Evolutionary conservation across 2,329 filamentous ascomycete species (phyloP).

Genomic region (Claviceps monticola): DNA sequence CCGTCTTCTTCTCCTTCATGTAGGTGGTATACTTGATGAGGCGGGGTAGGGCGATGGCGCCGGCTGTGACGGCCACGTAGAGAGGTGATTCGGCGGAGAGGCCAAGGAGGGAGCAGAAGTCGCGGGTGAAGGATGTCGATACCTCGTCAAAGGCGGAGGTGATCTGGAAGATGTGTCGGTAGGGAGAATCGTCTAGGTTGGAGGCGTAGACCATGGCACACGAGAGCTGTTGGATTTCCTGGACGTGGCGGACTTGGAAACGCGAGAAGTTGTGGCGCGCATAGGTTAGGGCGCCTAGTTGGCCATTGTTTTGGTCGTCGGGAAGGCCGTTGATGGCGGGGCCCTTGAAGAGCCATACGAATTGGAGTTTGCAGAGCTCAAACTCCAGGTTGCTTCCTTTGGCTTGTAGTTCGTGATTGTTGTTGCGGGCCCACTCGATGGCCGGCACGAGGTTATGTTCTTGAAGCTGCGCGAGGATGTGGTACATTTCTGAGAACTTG

Average conservation of each 20-base stretch:
- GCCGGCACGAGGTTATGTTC: conserved; percentile 64
- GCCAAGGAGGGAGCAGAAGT: conserved; percentile 86
- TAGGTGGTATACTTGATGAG: conserved; percentile 79
- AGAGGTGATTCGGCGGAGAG: conserved; percentile 85
- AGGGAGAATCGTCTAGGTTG: conserved; percentile 66
- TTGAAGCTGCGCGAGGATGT: conserved; percentile 68
- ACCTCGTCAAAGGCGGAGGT: conserved; percentile 69
- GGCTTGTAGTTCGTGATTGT: conserved; percentile 58
- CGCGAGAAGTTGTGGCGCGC: conserved; percentile 58
- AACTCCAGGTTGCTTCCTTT: conserved; percentile 91
- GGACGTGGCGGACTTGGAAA: conserved; percentile 61
- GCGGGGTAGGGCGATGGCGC: conserved; percentile 78
- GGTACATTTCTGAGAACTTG: conserved; percentile 82
- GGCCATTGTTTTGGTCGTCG: conserved; percentile 39
- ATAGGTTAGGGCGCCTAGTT: conserved; percentile 57
- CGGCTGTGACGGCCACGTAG: conserved; percentile 84
- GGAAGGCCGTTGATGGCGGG: conserved; percentile 38
- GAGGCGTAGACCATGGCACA: conserved; percentile 67
- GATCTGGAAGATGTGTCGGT: conserved; percentile 63
- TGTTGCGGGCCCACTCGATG: conserved; percentile 69
- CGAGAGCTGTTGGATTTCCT: conserved; percentile 69
- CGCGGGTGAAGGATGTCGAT: conserved; percentile 73
- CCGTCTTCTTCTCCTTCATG: conserved; percentile 77
- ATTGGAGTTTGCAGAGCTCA: conserved; percentile 81
- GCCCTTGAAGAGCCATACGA: conserved; percentile 73